A percentile compares a stretch with the other conserved stretches of the same genome.
Conservation (phyloP, 2,329 filamentous ascomycete genomes). For the Teratosphaeriaceae sp. region DNA sequence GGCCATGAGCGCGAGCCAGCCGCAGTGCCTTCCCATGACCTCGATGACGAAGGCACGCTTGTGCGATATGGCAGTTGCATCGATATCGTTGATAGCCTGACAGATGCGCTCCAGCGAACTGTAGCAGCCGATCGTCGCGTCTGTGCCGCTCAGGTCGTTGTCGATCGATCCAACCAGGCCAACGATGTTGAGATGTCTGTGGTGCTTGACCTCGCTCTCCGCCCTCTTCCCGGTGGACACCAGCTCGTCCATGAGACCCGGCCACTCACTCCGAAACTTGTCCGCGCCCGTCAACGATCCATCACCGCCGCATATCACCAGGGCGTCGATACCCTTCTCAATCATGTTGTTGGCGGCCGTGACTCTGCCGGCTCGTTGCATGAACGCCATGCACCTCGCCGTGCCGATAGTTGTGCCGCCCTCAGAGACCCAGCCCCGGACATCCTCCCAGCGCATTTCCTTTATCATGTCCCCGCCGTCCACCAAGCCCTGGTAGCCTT, state of each 20-base stretch:
- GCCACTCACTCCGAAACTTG: slow-evolving; percentile 88
- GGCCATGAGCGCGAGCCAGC: slow-evolving; percentile 94
- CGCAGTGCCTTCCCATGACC: slow-evolving; percentile 97
- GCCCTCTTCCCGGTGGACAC: slow-evolving; percentile 67
- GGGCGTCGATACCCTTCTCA: slow-evolving; percentile 82
- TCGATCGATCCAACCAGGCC: slow-evolving; percentile 96
- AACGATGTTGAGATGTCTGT: slow-evolving; percentile 88
- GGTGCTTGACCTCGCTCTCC: slow-evolving; percentile 63
- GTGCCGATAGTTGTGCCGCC: slow-evolving; percentile 96
- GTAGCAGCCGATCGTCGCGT: slow-evolving; percentile 96
- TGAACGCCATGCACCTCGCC: slow-evolving; percentile 86
- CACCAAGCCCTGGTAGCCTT: slow-evolving; percentile 94
- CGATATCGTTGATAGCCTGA: slow-evolving; percentile 93
- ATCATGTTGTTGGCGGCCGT: slow-evolving; percentile 92
- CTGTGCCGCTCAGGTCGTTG: slow-evolving; percentile 95
- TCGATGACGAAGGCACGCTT: slow-evolving; percentile 96
- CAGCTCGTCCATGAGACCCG: slow-evolving; percentile 76
- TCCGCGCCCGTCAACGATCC: slow-evolving; percentile 94
- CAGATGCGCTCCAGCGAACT: slow-evolving; percentile 90
- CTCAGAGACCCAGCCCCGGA: slow-evolving; percentile 87
- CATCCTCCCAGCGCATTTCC: slow-evolving; percentile 85
- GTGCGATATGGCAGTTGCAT: slow-evolving; percentile 90
- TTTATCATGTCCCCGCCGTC: slow-evolving; percentile 82
- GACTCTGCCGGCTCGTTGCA: slow-evolving; percentile 76
- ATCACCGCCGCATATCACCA: slow-evolving; percentile 96